Evolutionary conservation across 805 yeast genomes (phyloP), one percentile per base, ranked within the genome.

Genomic region (Candida dendrica): DNA sequence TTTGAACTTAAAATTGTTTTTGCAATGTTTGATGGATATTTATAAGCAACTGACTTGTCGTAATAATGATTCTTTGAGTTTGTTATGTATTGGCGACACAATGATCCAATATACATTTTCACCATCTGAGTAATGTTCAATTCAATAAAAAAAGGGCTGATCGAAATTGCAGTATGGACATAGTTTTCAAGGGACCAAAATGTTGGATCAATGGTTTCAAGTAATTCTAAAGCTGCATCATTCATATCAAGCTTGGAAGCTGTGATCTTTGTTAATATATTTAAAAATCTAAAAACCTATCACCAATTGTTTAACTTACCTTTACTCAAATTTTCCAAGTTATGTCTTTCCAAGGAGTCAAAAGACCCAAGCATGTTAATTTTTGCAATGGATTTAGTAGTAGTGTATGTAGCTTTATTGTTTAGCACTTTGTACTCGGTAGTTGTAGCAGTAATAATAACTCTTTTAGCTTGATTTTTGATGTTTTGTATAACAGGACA

Each of bases 201-300:
- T 19, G 38, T 40, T 29, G 42, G 42, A 35, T 40, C 42, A 11
- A 40, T 16, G 6, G 16, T 36, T 17, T 40, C 42, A 15, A 40
- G 27, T 15, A 35, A 10, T 14, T 40, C 34, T 34, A 35, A 35
- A 9, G 42, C 26, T 19, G 29, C 22, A 15, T 40, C 42, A 20
- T 15, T 15, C 13, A 35, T 30, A 10, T 32, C 37, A 22, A 34
- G 37, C 9, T 34, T 34, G 5, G 18, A n/a, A 11, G n/a, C 40
- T 20, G 10, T 6, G 8, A 22, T 6, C 8, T 8, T 22, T 22
- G 24, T 22, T 22, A 22, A 22, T 22, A 22, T 22, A 22, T 22
- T 22, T 8, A 22, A 22, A n/a, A n/a, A n/a, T n/a, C n/a, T n/a
- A n/a, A n/a, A n/a, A n/a, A n/a, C n/a, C n/a, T n/a, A n/a, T n/a